Base-by-base conservation (phyloP, 345 rosid species). In the Aegle marmelos region DNA sequence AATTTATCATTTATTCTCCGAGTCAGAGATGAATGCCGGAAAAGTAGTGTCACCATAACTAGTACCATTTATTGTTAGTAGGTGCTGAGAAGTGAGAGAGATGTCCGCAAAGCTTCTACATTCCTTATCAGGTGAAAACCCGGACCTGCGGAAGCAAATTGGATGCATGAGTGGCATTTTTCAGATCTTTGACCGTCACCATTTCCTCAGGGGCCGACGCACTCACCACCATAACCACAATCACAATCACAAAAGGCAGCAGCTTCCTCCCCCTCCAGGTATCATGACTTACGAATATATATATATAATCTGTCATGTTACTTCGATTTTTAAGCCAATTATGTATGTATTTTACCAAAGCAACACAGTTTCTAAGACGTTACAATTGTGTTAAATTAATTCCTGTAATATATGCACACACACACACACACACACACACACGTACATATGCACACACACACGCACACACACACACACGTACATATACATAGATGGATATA, bases 161-260 rank as follows among this genome's bases (percentile, higher is more conserved):
- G 97, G 99, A 63, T 95, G 99, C 81, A 93, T 93, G 91, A 86
- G 88, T 82, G 97, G 98, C 56, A 86, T 95, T 76, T 89, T 93
- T 73, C 95, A 93, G 50, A 88, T 93, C 73, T 93, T 94, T 78
- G 91, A 89, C 83, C 89, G 89, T 83, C 88, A 82, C 67, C 93
- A 85, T 85, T 90, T 85, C 82, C 86, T 89, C 14, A 83, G 88
- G 4, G 75, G 88, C 84, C 81, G 90, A 21, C 92, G 89, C 54
- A 57, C 81, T 66, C 74, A 82, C 70, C 74, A 82, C 70, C 82
- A 73, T 36, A 83, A 74, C 85, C 89, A 80, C 37, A 90, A 45
- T 45, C 16, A 45, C 50, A 45, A 45, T 45, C 17, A 45, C 17
- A 45, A 45, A 3, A 13, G 17, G 16, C 50, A 84, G 79, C 73